Evolutionary conservation across 306 rosid species (phyloP), one percentile per base, ranked within the genome.

Genomic region (Ammopiptanthus mongolicus): DNA sequence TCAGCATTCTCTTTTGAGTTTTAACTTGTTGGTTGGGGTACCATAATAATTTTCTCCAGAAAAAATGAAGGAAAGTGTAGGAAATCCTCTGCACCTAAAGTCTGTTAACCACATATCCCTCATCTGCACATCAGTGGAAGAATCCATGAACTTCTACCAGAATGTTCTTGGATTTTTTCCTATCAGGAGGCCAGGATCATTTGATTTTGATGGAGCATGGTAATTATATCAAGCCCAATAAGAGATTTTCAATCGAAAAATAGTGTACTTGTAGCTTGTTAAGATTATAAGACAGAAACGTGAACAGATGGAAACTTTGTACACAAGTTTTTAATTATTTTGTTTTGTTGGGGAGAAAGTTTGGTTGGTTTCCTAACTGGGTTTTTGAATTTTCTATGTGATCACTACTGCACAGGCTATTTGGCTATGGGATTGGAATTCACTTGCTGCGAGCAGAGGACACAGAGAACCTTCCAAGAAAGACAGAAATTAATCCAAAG

Each of bases 41-140:
- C 9, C n/a, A 8, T 7, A n/a, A n/a, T 18, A 25, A 33, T 69
- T 37, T 37, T 19, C 52, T 23, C 18, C 44, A 59, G 63, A 10
- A 41, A 37, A 75, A 52, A 95, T 90, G 97, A 95, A 91, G 77
- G 98, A 84, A 72, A 87, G 6, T 18, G 74, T 19, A 15, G 93
- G 71, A 86, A 95, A 95, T 57, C 98, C 98, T 55, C 83, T 95
- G 44, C 93, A 87, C 68, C 87, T 95, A 22, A 91, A 85, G 31
- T 95, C 98, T 34, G 80, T 95, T 60, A 95, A 95, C 84, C 97
- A 95, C 78, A 82, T 95, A 82, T 95, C 98, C 12, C 91, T 88
- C 8, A 18, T 88, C 1, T 91, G 97, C 77, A 50, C 75, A 73
- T 91, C 93, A 4, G 84, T 88, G 3, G 91, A 82, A 31, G 69